A percentile compares a stretch with the other conserved stretches of the same genome.
Conservation (phyloP, 2,329 filamentous ascomycete species). For the Ceratocystis cacaofunesta region DNA sequence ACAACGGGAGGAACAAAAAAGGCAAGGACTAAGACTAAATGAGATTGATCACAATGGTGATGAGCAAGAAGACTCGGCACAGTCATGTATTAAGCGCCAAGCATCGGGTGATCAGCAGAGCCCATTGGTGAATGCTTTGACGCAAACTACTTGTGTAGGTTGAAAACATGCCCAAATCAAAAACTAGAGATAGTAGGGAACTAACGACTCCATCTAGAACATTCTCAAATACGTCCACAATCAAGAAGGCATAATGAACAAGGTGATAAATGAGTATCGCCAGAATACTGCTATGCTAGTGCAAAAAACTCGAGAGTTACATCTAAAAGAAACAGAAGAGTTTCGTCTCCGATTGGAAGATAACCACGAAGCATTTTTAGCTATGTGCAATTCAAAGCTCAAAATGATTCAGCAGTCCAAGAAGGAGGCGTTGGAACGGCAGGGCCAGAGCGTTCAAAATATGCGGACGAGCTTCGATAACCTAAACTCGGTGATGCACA, state of each 20-base stretch:
- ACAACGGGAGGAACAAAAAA: conserved; percentile 7
- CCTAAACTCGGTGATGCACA: conserved; percentile 2
- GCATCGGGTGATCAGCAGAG: background rate
- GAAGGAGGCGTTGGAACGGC: background rate
- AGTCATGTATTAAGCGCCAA: background rate
- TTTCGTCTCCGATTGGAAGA: conserved; percentile 1
- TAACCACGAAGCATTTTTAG: conserved; percentile 7
- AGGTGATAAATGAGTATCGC: conserved; percentile 11
- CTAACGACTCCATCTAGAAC: conserved; percentile 4
- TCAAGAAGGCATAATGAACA: conserved; percentile 6
- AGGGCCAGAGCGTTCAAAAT: background rate
- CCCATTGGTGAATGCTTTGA: conserved; percentile 2
- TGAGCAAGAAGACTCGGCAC: background rate
- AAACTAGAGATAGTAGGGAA: background rate
- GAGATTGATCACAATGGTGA: background rate
- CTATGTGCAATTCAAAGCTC: conserved; percentile 7
- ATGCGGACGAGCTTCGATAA: background rate
- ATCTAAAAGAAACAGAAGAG: conserved; percentile 5
- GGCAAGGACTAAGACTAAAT: background rate
- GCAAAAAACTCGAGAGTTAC: conserved; percentile 3
- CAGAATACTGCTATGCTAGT: background rate
- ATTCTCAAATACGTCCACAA: conserved; percentile 10
- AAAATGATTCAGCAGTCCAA: conserved; percentile 1
- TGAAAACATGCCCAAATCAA: background rate
- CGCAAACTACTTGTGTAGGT: conserved; percentile 14